Evolutionary conservation across 305 asterid species (phyloP).

Genomic region (Fraxinus nigra): DNA sequence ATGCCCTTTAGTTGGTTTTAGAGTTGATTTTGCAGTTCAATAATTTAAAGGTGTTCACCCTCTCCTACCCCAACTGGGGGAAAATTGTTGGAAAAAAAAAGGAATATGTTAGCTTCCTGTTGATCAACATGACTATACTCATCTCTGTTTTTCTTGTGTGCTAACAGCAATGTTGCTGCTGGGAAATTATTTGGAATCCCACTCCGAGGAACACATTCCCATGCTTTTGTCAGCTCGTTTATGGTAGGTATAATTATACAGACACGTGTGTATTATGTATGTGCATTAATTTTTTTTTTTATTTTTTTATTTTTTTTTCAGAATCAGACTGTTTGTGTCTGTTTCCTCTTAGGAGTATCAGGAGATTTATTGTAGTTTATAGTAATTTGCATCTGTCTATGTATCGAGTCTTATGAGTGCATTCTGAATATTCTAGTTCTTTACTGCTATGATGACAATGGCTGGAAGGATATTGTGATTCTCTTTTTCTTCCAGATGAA

Average conservation of each 20-base stretch:
- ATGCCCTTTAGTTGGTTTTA: neutral
- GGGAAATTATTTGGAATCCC: constrained; percentile 98
- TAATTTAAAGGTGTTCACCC: neutral
- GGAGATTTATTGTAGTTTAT: constrained; percentile 6
- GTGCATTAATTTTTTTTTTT: neutral
- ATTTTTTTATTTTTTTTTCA: neutral
- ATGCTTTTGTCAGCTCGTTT: constrained; percentile 97
- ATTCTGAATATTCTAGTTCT: neutral
- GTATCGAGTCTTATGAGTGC: neutral
- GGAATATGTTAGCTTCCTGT: neutral
- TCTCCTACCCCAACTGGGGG: neutral
- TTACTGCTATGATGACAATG: neutral
- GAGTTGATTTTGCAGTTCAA: neutral
- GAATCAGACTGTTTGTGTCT: constrained; percentile 1
- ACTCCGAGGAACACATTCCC: constrained; percentile 98
- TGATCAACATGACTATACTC: constrained; percentile 8
- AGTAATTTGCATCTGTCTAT: constrained; percentile 3
- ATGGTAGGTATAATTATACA: constrained; percentile 53
- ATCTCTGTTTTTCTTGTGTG: constrained; percentile 20
- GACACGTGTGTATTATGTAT: neutral
- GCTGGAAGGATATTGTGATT: neutral
- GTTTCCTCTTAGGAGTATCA: neutral
- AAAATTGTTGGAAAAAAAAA: neutral
- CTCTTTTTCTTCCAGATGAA: neutral
- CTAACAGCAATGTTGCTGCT: constrained; percentile 92